A percentile compares a stretch with the other conserved stretches of the same genome.
phyloP scores from a whole-genome alignment of 345 rosid genomes.

The Salix viminalis region DNA sequence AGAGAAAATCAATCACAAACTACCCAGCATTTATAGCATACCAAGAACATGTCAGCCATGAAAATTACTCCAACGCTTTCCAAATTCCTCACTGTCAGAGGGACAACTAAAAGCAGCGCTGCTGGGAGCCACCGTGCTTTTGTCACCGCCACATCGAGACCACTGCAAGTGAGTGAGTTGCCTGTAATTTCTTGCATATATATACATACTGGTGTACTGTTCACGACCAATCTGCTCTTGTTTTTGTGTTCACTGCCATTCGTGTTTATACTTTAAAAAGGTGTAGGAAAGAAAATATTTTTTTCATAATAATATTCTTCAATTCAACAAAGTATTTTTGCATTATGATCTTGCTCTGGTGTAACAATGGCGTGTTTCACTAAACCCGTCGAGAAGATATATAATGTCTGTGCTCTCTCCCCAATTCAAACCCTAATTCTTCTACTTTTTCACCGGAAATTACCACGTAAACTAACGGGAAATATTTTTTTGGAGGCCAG shows the following conservation, averaged over 20 bases:
- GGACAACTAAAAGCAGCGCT: neutral
- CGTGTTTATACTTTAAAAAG: neutral
- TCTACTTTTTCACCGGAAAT: neutral
- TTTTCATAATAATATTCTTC: neutral
- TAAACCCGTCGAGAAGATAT: neutral
- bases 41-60: slow-evolving; percentile 16
- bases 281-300: neutral
- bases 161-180: slow-evolving; percentile 27
- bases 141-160: slow-evolving; percentile 20
- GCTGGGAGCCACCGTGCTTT: slow-evolving; percentile 13
- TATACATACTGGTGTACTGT: no score
- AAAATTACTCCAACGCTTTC: slow-evolving; percentile 8
- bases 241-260: neutral
- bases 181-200: neutral
- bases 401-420: neutral
- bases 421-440: neutral
- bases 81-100: neutral
- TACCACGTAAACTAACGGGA: neutral
- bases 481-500: no score
- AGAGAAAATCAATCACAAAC: neutral
- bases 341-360: neutral
- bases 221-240: neutral
- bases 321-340: neutral
- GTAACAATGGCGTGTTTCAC: neutral
- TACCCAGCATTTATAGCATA: no score